These are phyloP conservation scores for Zymoseptoria pseudotritici DNA, from an alignment of 2,329 filamentous ascomycete genomes.

Conservation along the genomic window DNA sequence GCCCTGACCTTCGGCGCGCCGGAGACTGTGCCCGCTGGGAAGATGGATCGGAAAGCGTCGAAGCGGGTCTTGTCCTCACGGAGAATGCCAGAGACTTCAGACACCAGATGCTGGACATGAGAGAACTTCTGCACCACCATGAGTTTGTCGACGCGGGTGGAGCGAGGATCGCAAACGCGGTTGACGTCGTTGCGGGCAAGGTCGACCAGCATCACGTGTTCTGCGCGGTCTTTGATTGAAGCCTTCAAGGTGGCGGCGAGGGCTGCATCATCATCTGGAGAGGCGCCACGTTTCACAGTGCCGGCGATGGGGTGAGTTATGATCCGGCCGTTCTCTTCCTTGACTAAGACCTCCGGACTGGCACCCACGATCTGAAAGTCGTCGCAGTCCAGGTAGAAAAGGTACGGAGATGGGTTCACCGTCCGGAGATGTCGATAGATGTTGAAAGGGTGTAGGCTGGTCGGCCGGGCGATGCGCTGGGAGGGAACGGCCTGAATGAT, in stretches of 20 bases:
- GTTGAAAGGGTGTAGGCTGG: constrained; percentile 91
- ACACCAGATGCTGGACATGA: constrained; percentile 95
- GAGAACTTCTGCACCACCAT: constrained; percentile 95
- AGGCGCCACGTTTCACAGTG: constrained; percentile 80
- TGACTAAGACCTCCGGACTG: constrained; percentile 89
- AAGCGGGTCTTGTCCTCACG: constrained; percentile 79
- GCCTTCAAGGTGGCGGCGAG: constrained; percentile 69
- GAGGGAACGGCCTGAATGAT: constrained; percentile 98
- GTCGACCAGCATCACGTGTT: constrained; percentile 97
- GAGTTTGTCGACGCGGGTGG: constrained; percentile 82
- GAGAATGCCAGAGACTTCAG: constrained; percentile 87
- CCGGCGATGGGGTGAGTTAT: constrained; percentile 97
- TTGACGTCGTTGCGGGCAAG: constrained; percentile 95
- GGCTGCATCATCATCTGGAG: constrained; percentile 69
- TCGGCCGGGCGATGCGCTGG: constrained; percentile 84
- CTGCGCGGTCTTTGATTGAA: constrained; percentile 84
- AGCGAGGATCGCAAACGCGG: constrained; percentile 82
- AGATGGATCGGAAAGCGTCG: constrained; percentile 89
- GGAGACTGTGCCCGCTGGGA: constrained; percentile 91
- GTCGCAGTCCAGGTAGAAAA: constrained; percentile 89
- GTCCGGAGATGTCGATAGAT: constrained; percentile 92
- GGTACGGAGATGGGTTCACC: constrained; percentile 95
- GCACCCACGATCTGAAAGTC: constrained; percentile 94
- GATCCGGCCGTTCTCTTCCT: constrained; percentile 74
- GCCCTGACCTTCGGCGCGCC: constrained; percentile 93